Evolutionary conservation across 805 yeast genomes (phyloP), one percentile per base, ranked within the genome.

Genomic region (Pichia manshurica): DNA sequence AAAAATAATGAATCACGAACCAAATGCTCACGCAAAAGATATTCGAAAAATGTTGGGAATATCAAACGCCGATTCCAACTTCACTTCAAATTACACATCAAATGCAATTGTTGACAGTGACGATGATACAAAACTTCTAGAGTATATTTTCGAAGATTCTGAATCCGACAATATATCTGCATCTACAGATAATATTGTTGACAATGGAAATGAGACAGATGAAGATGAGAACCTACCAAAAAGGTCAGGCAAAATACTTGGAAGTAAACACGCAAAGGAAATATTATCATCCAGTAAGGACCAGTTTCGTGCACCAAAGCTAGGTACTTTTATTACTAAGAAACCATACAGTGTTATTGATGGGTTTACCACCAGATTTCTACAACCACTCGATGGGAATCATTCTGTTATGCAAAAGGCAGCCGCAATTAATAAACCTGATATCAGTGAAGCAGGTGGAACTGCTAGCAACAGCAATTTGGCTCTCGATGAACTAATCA

Each of bases 341-440:
- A 82, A 87, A 57, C 96, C 96, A 1, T 88, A 86, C 64, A 95
- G 96, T 20, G 88, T 91, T 49, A 91, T 91, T 59, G 98, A 91
- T 63, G 99, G 99, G 5, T 74, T 87, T 28, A 82, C 96, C 0
- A 93, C 98, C 0, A 75, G 96, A 47, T 84, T 95, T 2, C 69
- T 91, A 53, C 69, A 79, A 53, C 84, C 85, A 1, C 29, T 52
- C 19, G 58, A 57, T 37, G 64, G 56, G 44, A 59, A 55, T 35
- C 49, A 58, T 41, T 56, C 61, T 1, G 55, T 61, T 0, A 54
- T 58, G 17, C 50, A 57, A 47, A 60, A 58, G 39, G 65, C 61
- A 22, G 47, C 47, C 8, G 16, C 45, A 16, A 19, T 33, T 8
- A 45, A 28, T 17, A 42, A 40, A 20, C 20, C 39, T 5, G 47